Evolutionary conservation across 1,284 basidiomycete genomes (phyloP).

Genomic region (Cryptococcus sp.): DNA sequence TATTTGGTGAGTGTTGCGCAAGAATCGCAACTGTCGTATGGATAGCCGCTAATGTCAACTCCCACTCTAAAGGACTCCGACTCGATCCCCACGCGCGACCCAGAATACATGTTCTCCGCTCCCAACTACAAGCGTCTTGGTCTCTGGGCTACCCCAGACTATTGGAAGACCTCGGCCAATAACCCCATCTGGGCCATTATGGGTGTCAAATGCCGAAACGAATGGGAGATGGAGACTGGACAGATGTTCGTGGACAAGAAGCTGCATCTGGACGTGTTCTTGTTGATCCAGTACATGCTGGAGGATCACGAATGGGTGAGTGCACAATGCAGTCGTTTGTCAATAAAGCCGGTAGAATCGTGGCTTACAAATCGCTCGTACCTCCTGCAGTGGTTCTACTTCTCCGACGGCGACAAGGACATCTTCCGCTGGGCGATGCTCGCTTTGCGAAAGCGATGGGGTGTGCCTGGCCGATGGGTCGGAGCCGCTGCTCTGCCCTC

Average conservation of each 20-base stretch:
- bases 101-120: constrained; percentile 54
- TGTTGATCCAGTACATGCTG: constrained; percentile 55
- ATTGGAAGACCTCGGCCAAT: constrained; percentile 53
- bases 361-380: constrained; percentile 8
- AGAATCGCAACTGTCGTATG: no score
- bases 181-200: constrained; percentile 56
- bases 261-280: constrained; percentile 54
- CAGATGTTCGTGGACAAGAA: constrained; percentile 57
- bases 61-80: constrained; percentile 46
- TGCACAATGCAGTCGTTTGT: constrained; percentile 1
- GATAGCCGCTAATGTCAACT: no score
- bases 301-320: constrained; percentile 45
- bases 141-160: constrained; percentile 46
- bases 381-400: constrained; percentile 54
- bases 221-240: constrained; percentile 57
- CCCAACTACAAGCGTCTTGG: constrained; percentile 52
- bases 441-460: constrained; percentile 58
- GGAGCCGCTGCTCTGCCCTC: constrained; percentile 51
- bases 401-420: constrained; percentile 59
- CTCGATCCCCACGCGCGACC: constrained; percentile 53
- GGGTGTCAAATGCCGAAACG: constrained; percentile 57
- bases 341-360: not conserved
- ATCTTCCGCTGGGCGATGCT: constrained; percentile 57
- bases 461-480: constrained; percentile 56
- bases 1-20: constrained; percentile 54